phyloP scores from a whole-genome alignment of 306 rosid genomes.

The Cucurbita moschata region DNA sequence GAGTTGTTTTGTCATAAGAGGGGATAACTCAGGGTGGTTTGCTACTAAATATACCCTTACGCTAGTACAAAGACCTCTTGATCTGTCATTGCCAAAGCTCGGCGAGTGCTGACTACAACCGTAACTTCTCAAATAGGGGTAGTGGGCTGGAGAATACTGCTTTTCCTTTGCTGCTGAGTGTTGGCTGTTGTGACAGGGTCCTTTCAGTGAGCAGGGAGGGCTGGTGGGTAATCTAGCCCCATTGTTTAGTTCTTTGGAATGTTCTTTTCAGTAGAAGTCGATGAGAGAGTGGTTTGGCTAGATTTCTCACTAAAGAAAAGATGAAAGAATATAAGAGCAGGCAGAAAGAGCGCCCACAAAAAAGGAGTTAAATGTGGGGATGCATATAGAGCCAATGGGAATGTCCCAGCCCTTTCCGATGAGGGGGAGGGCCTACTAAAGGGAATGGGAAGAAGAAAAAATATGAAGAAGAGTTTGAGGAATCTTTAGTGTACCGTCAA shows the following conservation, averaged over 20 bases:
- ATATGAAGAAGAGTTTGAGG: no score
- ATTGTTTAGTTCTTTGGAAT: neutral
- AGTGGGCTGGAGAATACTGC: no score
- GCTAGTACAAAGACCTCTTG: neutral
- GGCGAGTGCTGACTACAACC: neutral
- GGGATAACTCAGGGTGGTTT: neutral
- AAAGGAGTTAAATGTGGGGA: no score
- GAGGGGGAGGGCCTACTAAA: no score
- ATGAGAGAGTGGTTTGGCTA: neutral
- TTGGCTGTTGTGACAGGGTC: neutral
- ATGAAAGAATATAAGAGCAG: neutral
- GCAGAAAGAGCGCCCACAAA: neutral
- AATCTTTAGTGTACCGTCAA: no score
- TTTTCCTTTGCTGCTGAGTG: no score
- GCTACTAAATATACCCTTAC: neutral
- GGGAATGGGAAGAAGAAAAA: no score
- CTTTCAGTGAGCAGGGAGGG: neutral
- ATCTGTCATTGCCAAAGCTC: neutral
- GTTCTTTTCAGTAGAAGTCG: neutral
- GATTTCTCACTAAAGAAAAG: neutral
- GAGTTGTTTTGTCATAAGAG: neutral
- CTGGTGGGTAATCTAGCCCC: neutral
- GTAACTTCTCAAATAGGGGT: neutral
- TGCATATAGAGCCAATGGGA: no score
- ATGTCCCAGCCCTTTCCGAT: no score